Conservation (phyloP, 345 rosid genomes). For the Brassica nigra region DNA sequence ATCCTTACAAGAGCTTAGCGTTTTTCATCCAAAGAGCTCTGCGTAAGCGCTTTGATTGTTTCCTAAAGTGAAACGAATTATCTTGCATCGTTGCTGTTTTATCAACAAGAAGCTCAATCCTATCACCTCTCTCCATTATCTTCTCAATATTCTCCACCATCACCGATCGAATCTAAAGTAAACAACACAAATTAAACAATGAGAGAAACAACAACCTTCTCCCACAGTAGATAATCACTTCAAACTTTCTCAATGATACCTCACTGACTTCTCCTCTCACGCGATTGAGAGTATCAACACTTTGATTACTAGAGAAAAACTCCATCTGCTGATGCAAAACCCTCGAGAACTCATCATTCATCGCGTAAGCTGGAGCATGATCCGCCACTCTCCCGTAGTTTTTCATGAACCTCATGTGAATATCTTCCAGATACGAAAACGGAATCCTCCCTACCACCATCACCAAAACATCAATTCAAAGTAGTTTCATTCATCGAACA, state of each 20-base stretch:
- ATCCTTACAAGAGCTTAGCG: slow-evolving; percentile 83
- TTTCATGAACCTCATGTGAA: slow-evolving; percentile 97
- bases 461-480: neutral
- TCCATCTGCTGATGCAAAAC: slow-evolving; percentile 99
- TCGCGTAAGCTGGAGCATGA: slow-evolving; percentile 88
- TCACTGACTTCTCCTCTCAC: slow-evolving; percentile 94
- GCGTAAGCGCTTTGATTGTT: slow-evolving; percentile 88
- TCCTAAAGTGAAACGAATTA: slow-evolving; percentile 84
- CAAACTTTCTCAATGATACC: slow-evolving; percentile 37
- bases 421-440: slow-evolving; percentile 94
- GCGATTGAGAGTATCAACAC: slow-evolving; percentile 85
- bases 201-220: too few species aligned
- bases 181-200: neutral
- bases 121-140: slow-evolving; percentile 94
- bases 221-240: too few species aligned
- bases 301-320: slow-evolving; percentile 88
- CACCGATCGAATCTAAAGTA: slow-evolving; percentile 80
- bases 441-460: slow-evolving; percentile 80
- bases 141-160: slow-evolving; percentile 98
- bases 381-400: slow-evolving; percentile 75
- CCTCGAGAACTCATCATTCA: slow-evolving; percentile 98
- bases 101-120: slow-evolving; percentile 93
- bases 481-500: too few species aligned
- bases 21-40: slow-evolving; percentile 99
- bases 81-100: slow-evolving; percentile 97